Base-by-base conservation (phyloP, 1,284 basidiomycete genomes). In the Ustilago nuda region DNA sequence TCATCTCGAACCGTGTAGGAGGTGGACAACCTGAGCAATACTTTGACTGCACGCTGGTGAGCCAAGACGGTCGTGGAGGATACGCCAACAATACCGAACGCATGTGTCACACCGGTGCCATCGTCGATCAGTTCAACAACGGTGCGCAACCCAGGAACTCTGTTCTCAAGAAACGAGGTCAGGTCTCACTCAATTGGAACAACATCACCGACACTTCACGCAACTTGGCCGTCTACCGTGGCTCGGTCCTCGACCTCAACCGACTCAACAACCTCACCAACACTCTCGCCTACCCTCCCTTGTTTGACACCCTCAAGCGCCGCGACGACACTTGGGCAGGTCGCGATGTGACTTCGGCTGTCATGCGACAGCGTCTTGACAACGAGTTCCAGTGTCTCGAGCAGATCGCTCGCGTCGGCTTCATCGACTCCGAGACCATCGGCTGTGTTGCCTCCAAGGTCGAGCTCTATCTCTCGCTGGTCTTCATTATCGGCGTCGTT, bases 401-500 rank as follows among this genome's bases (percentile, higher is more conserved):
- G 82, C 93, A 98, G 86, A 89, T 94, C 78, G 88, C 93, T 71
- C 92, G 91, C 15, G 91, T 98, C 73, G 97, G 95, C 12, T 98
- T 93, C 87, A 92, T 99, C 84, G 96, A 98, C 87, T 94, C 93
- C 55, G 92, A 92, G 80, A 92, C 92, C 63, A 95, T 98, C 74
- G 96, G 96, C 36, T 99, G 96, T 83, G 93, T 99, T 66, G 95
- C 95, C 2, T 98, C 96, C 27, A 89, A 93, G 71, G 92, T 98
- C 71, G 95, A 98, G 48, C 91, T 99, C 68, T 97, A 96, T 86
- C 89, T 98, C 64, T 98, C 96, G 54, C 91, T 98, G 80, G 91
- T 96, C 78, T 97, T 98, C 90, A 99, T 99, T 86, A 92, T 98
- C 75, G 97, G 96, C 70, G 95, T 98, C 68, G 96, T 99, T 64